A percentile compares a stretch with the other conserved stretches of the same genome.
phyloP scores from a whole-genome alignment of 2,329 filamentous ascomycete species.

The Purpureocillium takamizusanense region DNA sequence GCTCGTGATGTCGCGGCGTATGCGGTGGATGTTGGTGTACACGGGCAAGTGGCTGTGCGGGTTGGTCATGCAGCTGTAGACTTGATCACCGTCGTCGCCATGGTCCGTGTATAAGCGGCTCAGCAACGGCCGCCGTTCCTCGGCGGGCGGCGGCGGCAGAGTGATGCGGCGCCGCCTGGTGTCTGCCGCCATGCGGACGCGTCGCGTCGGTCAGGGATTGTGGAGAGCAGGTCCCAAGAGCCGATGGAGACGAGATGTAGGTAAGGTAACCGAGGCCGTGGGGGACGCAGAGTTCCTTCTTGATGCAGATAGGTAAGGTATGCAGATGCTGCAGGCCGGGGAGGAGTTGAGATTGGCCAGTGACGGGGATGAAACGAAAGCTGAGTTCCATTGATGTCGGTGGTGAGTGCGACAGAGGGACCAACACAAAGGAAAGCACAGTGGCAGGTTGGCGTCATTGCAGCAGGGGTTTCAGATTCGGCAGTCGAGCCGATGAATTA shows the following conservation, averaged over 20 bases:
- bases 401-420: not conserved
- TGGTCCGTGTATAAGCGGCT: constrained; percentile 19
- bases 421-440: too few relatives aligned
- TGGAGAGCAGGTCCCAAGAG: not conserved
- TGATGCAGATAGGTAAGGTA: too few relatives aligned
- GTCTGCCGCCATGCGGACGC: constrained; percentile 10
- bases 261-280: too few relatives aligned
- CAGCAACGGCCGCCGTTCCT: constrained; percentile 26
- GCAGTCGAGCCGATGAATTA: too few relatives aligned
- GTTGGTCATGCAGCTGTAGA: constrained; percentile 47
- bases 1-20: constrained; percentile 53
- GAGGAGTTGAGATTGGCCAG: too few relatives aligned
- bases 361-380: not conserved
- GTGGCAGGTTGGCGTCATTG: not conserved
- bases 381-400: not conserved
- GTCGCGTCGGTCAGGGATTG: not conserved
- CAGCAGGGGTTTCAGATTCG: not conserved
- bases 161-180: constrained; percentile 18
- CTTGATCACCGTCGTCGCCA: constrained; percentile 19
- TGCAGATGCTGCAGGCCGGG: too few relatives aligned
- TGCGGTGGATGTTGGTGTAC: constrained; percentile 69
- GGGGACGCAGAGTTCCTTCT: too few relatives aligned
- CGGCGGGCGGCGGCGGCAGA: constrained; percentile 14
- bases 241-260: too few relatives aligned
- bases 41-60: constrained; percentile 57